These are phyloP conservation scores for Brassica incana DNA, from an alignment of 345 rosid species.

Conservation along the genomic window DNA sequence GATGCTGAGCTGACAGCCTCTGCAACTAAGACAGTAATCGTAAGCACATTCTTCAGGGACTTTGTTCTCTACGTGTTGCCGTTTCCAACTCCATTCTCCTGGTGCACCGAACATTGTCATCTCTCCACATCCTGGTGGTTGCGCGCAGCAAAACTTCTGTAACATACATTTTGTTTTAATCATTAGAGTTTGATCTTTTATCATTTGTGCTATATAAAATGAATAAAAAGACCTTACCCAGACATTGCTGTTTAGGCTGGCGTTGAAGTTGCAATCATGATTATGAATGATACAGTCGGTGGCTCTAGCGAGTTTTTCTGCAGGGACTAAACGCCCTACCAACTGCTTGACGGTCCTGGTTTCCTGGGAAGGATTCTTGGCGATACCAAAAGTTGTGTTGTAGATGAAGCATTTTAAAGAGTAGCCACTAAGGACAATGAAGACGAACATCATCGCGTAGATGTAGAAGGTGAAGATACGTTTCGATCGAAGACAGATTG, in stretches of 20 bases:
- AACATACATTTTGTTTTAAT: not conserved
- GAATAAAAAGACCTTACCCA: slow-evolving; percentile 32
- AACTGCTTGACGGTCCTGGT: slow-evolving; percentile 21
- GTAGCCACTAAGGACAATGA: slow-evolving; percentile 19
- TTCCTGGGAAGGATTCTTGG: slow-evolving; percentile 31
- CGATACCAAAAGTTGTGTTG: slow-evolving; percentile 26
- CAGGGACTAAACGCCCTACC: slow-evolving; percentile 26
- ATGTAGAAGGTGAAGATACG: slow-evolving; percentile 25
- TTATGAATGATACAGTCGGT: slow-evolving; percentile 22
- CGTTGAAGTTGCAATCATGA: slow-evolving; percentile 35
- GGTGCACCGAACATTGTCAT: slow-evolving; percentile 24
- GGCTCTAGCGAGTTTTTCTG: not conserved
- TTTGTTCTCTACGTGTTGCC: slow-evolving; percentile 20
- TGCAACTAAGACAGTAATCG: slow-evolving; percentile 28
- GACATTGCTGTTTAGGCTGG: slow-evolving; percentile 37
- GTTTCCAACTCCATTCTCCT: slow-evolving; percentile 40
- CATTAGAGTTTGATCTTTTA: not conserved
- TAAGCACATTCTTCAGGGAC: slow-evolving; percentile 36
- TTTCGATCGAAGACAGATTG: slow-evolving; percentile 28
- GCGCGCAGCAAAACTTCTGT: slow-evolving; percentile 36
- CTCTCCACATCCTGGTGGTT: slow-evolving; percentile 30
- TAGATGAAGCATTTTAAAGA: slow-evolving; percentile 30
- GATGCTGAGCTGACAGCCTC: slow-evolving; percentile 36
- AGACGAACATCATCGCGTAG: slow-evolving; percentile 20
- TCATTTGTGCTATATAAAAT: not conserved